Base-by-base conservation (phyloP, 352 stramenopile species). In the Phytophthora capsici region DNA sequence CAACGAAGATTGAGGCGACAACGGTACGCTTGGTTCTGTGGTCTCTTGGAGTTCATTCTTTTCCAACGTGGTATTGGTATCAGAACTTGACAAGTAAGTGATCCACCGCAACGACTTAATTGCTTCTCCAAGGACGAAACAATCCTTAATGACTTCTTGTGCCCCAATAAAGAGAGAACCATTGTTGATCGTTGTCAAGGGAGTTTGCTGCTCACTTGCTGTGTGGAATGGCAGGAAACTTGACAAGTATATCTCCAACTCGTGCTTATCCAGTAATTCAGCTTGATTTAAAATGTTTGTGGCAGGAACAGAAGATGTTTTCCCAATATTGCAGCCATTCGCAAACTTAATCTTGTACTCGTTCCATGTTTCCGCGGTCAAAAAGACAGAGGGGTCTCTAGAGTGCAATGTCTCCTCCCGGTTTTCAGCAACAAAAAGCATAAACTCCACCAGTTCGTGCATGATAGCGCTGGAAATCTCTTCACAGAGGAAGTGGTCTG, bases 41-140 rank as follows among this genome's bases (percentile, higher is more conserved):
- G 6, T 17, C 9, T 23, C 37, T 55, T 57, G 8, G 22, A 36
- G n/a, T 9, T 47, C 26, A 5, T 43, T 16, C 23, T 57, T 44
- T 9, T 60, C 8, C 28, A 47, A 12, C 22, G 23, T 12, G 3
- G 10, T 25, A 22, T 9, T 6, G n/a, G 45, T 3, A 16, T 63
- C 36, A 23, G 16, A 17, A 14, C 22, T 5, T 17, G n/a, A 52
- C 8, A 53, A 69, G 4, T 46, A 62, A 64, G 66, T 45, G 19
- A 82, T 80, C 80, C 82, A 93, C 17, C 82, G 80, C 26, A 88
- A 56, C 26, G 87, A 86, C 50, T 91, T 90, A 20, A 93, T 60
- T 37, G 72, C 73, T 66, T 91, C 82, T 25, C 79, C 81, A 4
- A 91, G 67, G 6, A 82, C 63, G 14, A 78, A 78, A 17, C 69